Conservation (phyloP, 2,329 filamentous ascomycete genomes). For the Ampelomyces quisqualis region DNA sequence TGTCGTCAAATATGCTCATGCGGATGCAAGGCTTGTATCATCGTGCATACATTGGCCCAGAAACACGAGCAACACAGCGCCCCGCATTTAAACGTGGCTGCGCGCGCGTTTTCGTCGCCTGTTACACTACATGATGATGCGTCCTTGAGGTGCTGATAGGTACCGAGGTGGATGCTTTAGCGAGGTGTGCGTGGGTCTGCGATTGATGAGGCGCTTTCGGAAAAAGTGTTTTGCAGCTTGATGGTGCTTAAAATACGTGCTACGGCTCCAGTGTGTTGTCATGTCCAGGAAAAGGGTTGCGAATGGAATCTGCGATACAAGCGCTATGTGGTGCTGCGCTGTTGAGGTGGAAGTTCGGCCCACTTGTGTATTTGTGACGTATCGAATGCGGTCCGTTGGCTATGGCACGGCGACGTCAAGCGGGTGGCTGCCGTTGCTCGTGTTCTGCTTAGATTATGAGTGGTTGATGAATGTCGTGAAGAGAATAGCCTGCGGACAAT, state of each 20-base stretch:
- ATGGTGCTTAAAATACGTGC: no score
- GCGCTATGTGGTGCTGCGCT: not conserved
- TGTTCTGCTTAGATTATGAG: not conserved
- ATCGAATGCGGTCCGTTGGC: not conserved
- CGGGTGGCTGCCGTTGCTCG: not conserved
- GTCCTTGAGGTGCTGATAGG: constrained; percentile 2
- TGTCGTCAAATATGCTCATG: no score
- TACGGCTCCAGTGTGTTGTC: not conserved
- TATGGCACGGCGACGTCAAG: not conserved
- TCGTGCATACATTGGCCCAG: not conserved
- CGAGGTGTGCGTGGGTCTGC: constrained; percentile 4
- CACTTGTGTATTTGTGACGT: not conserved
- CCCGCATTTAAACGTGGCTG: not conserved
- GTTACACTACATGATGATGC: constrained; percentile 11
- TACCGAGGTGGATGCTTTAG: not conserved
- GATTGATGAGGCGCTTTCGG: not conserved
- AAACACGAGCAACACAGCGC: no score
- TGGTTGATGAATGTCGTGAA: not conserved
- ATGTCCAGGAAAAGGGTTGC: not conserved
- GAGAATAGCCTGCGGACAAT: not conserved
- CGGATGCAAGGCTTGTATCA: no score
- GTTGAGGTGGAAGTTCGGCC: not conserved
- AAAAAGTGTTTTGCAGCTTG: no score
- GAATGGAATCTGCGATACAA: not conserved
- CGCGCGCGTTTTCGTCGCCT: constrained; percentile 8